Evolutionary conservation across 2,329 filamentous ascomycete genomes (phyloP), one percentile per base, ranked within the genome.

Genomic region (Hypomyces perniciosus): DNA sequence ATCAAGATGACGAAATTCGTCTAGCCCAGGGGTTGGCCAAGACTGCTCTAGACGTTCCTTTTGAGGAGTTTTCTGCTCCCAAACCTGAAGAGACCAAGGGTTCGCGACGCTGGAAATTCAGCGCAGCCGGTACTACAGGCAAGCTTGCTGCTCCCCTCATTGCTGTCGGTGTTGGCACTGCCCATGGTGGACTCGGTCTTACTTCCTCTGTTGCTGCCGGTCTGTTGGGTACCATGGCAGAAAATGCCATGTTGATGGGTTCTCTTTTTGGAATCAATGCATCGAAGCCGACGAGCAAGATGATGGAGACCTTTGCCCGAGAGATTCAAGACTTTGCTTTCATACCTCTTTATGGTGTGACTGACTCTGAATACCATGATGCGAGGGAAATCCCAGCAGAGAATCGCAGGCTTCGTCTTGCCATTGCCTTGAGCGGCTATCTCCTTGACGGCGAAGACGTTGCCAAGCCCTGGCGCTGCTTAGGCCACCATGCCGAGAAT

Each of bases 221-320:
- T 1, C 82, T 96, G 48, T 73, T 97, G 1, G 92, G 91, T 8
- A 79, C 84, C 13, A 76, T 96, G 62, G 86, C 90, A 2, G 85
- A 91, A 35, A 93, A 86, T 55, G 81, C 85, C 5, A 79, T 93
- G 12, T 74, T 90, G 39, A 85, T 96, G 30, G 92, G 91, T 12
- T 83, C 86, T 35, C 72, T 97, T 37, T 96, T 97, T 62, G 93
- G 93, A 7, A 88, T 93, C n/a, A 96, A 95, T 63, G 88, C 88
- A 40, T 84, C 85, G 1, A 81, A 85, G 34, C 91, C 95, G 77
- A 88, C 87, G 0, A 83, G 84, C 47, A 85, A 90, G 65, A 89
- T 91, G 76, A 87, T 96, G 77, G 89, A 96, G 57, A 77, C 85
- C n/a, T 95, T 95, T 65, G 80, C 86, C 8, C 84, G 83, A 58